Evolutionary conservation across 352 stramenopile genomes (phyloP).

Genomic region (Globisporangium paroecandrum): DNA sequence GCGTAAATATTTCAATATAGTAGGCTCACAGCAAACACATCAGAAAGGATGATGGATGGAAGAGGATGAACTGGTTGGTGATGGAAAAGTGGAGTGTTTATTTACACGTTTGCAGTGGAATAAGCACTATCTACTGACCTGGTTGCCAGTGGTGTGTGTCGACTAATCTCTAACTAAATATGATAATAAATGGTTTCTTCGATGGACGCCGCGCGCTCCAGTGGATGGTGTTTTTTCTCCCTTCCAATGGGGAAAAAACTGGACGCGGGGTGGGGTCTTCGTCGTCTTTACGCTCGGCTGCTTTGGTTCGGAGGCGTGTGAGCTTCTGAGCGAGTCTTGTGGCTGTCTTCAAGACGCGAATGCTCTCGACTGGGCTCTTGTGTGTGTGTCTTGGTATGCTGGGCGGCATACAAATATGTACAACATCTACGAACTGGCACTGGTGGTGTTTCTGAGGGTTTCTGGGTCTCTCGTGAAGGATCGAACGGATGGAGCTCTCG

Average conservation of each 20-base stretch:
- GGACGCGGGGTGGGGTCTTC: background rate
- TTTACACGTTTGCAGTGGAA: background rate
- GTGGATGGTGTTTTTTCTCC: background rate
- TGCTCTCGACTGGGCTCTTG: background rate
- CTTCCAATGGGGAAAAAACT: constrained; percentile 13
- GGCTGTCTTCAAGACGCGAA: background rate
- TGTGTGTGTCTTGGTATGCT: background rate
- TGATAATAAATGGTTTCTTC: constrained; percentile 3
- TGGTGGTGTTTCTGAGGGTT: constrained; percentile 7
- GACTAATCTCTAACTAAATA: constrained; percentile 13
- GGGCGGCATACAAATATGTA: constrained; percentile 6
- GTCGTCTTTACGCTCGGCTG: constrained; percentile 3
- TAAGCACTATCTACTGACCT: background rate
- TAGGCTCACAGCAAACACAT: background rate
- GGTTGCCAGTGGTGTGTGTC: background rate
- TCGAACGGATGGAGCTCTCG: background rate
- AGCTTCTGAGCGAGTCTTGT: background rate
- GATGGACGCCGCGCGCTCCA: constrained; percentile 4
- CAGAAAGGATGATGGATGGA: background rate
- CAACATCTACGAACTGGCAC: constrained; percentile 8
- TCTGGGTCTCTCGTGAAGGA: background rate
- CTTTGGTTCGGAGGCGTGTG: background rate
- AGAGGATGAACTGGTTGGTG: background rate
- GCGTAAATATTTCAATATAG: background rate
- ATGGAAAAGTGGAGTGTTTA: background rate